Percentiles rank a stretch among this genome's conserved stretches.
Conservation (phyloP, 371 early-diverging fungal species). For the Mortierella sp. region DNA sequence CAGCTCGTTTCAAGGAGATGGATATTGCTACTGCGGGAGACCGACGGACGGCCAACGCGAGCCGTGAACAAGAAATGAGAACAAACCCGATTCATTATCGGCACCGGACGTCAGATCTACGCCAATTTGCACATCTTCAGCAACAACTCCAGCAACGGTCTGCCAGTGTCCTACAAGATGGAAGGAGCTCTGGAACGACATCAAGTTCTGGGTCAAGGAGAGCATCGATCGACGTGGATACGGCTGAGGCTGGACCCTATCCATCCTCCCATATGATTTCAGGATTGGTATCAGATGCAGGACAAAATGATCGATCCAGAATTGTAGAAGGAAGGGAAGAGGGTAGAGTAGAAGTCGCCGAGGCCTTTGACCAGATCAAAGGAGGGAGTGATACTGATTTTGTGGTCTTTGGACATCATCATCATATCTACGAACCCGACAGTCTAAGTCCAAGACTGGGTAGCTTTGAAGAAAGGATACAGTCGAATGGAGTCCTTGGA, state of each 20-base stretch:
- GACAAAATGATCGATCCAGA: neutral
- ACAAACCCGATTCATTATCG: slow-evolving; percentile 48
- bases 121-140: slow-evolving; percentile 20
- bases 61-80: slow-evolving; percentile 31
- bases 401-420: slow-evolving; percentile 35
- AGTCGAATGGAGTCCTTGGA: too few species aligned
- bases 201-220: slow-evolving; percentile 32
- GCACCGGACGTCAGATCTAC: slow-evolving; percentile 29
- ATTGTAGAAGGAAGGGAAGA: neutral
- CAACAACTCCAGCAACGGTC: slow-evolving; percentile 12
- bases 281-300: neutral
- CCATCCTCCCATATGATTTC: too few species aligned
- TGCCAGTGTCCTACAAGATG: neutral
- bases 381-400: slow-evolving; percentile 10
- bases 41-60: slow-evolving; percentile 11
- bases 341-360: neutral
- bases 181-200: slow-evolving; percentile 6
- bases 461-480: too few species aligned
- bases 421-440: slow-evolving; percentile 33
- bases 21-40: slow-evolving; percentile 34
- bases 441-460: slow-evolving; percentile 2
- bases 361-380: neutral
- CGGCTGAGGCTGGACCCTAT: neutral
- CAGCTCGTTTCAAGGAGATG: slow-evolving; percentile 51
- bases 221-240: slow-evolving; percentile 22